Base-by-base conservation (phyloP, 192 early-diverging fungal genomes). In the Gryganskiella cystojenkinii region DNA sequence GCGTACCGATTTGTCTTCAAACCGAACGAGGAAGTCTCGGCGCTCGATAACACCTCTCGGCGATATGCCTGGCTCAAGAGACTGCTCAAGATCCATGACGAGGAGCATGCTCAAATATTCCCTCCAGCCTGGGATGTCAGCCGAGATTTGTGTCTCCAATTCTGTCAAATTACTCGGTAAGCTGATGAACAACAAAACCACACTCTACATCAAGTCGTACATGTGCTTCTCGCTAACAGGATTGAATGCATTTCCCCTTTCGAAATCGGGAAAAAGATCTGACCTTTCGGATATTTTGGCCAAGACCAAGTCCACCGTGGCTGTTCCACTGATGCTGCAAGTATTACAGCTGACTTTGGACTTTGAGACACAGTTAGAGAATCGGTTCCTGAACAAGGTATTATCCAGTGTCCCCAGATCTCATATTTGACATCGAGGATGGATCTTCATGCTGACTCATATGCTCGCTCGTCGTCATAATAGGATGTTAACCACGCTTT, bases 31-130 rank as follows among this genome's bases (percentile, higher is more conserved):
- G 86, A 97, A 80, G 92, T 93, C 15, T 83, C 94, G n/a, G 90
- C 90, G 31, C 74, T 99, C 1, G 94, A 93, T 52, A 90, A 95
- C 46, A 89, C 95, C 0, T 91, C 93, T 6, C 83, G 95, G 27
- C 85, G 98, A 27, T 98, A 96, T 78, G 93, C 96, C 4, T 98
- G 95, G 93, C 79, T 99, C 33, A 93, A 96, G 61, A 86, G 96
- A 22, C 81, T 92, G n/a, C 70, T 98, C 42, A 94, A 94, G 71
- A 90, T 85, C n/a, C 92, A 90, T 74, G 92, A 96, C 66, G 95
- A 98, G n/a, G 90, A 92, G 33, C 95, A 97, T 70, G 88, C 90
- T 1, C 73, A 76, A 6, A 85, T 96, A 17, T 99, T 99, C 56
- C 96, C 95, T 0, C 67, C 76, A 3, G 53, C 79, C 20, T 98